Conservation (phyloP, 2,329 filamentous ascomycete genomes). For the Aureobasidium vineae region DNA sequence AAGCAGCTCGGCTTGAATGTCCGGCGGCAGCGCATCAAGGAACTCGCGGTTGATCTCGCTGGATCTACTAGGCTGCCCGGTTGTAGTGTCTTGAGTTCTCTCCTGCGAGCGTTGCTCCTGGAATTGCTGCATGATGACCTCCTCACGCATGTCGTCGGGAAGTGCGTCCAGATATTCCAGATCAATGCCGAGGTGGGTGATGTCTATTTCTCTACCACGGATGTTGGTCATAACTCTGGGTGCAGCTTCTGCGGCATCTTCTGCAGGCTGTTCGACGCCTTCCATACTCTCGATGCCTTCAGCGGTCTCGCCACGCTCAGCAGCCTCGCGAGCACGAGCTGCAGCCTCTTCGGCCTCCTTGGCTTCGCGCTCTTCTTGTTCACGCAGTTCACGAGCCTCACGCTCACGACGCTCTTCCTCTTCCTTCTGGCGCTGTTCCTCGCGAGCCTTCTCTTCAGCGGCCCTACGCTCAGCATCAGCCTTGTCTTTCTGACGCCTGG, state of each 20-base stretch:
- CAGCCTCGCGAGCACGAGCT: constrained; percentile 37
- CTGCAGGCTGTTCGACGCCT: constrained; percentile 54
- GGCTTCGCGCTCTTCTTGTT: constrained; percentile 50
- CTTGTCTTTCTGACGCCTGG: constrained; percentile 68
- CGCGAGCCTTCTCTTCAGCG: constrained; percentile 60
- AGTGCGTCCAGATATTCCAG: constrained; percentile 92
- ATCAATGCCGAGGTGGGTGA: constrained; percentile 92
- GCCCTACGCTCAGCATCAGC: constrained; percentile 65
- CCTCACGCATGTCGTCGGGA: constrained; percentile 94
- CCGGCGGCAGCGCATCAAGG: constrained; percentile 83
- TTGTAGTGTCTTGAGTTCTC: constrained; percentile 55
- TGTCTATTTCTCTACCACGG: constrained; percentile 82
- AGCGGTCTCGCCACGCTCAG: constrained; percentile 38
- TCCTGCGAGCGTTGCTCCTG: constrained; percentile 77
- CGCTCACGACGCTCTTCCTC: constrained; percentile 60
- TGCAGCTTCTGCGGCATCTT: constrained; percentile 41
- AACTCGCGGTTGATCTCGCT: constrained; percentile 91
- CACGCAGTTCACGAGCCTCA: constrained; percentile 52
- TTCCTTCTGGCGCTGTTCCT: constrained; percentile 62
- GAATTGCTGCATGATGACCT: constrained; percentile 89
- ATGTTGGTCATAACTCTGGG: constrained; percentile 77
- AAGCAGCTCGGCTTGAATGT: constrained; percentile 85
- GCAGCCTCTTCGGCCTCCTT: constrained; percentile 46
- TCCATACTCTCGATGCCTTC: constrained; percentile 61
- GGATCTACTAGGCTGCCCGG: constrained; percentile 59